These are phyloP conservation scores for Vanilla planifolia DNA, from an alignment of 106 monocot species.

Conservation along the genomic window DNA sequence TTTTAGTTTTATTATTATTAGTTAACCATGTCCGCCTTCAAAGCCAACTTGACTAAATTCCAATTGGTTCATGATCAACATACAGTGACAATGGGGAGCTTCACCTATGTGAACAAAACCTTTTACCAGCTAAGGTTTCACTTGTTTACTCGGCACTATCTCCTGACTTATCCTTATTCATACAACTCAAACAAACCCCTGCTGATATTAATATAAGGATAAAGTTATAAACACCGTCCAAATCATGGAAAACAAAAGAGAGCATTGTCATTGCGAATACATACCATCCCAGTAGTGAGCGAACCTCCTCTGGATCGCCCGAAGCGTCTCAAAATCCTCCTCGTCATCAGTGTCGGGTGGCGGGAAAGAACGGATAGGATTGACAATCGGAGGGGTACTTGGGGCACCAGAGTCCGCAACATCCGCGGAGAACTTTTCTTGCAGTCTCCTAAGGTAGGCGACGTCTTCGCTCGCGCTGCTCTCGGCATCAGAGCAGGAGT, in stretches of 20 bases:
- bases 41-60: too few species aligned
- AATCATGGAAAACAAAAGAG: background rate
- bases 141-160: background rate
- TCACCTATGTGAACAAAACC: too few species aligned
- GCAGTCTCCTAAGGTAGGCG: constrained; percentile 45
- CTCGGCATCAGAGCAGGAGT: constrained; percentile 17
- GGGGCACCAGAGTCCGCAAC: background rate
- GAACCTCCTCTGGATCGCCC: constrained; percentile 68
- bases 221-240: background rate
- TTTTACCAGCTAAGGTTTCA: too few species aligned
- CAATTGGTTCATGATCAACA: too few species aligned
- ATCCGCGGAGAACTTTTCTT: constrained; percentile 26
- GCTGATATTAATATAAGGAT: background rate
- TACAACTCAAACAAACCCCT: background rate
- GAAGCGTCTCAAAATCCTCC: constrained; percentile 73
- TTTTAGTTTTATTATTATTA: too few species aligned
- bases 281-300: constrained; percentile 54
- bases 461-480: constrained; percentile 35
- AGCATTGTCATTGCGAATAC: background rate
- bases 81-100: too few species aligned
- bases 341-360: constrained; percentile 46
- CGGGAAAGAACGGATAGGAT: background rate
- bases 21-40: too few species aligned
- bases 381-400: background rate
- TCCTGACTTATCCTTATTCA: background rate